Evolutionary conservation across 2,329 filamentous ascomycete genomes (phyloP).

Genomic region (Didymella keratinophila): DNA sequence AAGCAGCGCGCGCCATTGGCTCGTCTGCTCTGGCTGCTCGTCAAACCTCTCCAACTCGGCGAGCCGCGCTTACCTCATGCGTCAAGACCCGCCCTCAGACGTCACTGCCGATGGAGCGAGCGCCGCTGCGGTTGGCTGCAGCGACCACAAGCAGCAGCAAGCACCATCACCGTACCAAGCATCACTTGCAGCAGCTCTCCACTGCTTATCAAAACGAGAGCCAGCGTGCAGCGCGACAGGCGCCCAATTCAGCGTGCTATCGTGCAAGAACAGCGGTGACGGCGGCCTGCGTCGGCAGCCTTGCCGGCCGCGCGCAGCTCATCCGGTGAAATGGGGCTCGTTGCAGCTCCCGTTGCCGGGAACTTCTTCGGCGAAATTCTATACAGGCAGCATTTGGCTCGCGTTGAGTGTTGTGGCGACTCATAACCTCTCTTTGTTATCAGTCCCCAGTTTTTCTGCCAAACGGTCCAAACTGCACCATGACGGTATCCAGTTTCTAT

Average conservation of each 20-base stretch:
- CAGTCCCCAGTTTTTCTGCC: slow-evolving; percentile 34
- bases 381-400: slow-evolving; percentile 16
- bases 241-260: slow-evolving; percentile 5
- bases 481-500: slow-evolving; percentile 40
- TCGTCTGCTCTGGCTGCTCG: slow-evolving; percentile 1
- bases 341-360: slow-evolving; percentile 21
- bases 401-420: slow-evolving; percentile 33
- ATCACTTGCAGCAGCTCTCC: slow-evolving; percentile 12
- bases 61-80: slow-evolving; percentile 26
- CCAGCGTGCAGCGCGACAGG: slow-evolving; percentile 7
- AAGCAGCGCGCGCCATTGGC: slow-evolving; percentile 5
- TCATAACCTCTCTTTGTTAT: slow-evolving; percentile 30
- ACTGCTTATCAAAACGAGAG: slow-evolving; percentile 15
- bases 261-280: slow-evolving; percentile 15
- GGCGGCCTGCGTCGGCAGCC: slow-evolving; percentile 29
- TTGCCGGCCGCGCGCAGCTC: slow-evolving; percentile 36
- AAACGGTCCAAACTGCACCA: slow-evolving; percentile 30
- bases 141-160: slow-evolving; percentile 5
- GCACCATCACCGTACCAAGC: slow-evolving; percentile 17
- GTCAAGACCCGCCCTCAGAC: slow-evolving; percentile 24
- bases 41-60: slow-evolving; percentile 24
- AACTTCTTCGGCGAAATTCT: slow-evolving; percentile 28
- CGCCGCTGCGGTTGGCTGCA: slow-evolving; percentile 23
- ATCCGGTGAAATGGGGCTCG: slow-evolving; percentile 32
- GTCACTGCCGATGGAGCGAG: slow-evolving; percentile 27